Evolutionary conservation across 441 rosid genomes (phyloP).

Genomic region (Pelargonium fulgidum): DNA sequence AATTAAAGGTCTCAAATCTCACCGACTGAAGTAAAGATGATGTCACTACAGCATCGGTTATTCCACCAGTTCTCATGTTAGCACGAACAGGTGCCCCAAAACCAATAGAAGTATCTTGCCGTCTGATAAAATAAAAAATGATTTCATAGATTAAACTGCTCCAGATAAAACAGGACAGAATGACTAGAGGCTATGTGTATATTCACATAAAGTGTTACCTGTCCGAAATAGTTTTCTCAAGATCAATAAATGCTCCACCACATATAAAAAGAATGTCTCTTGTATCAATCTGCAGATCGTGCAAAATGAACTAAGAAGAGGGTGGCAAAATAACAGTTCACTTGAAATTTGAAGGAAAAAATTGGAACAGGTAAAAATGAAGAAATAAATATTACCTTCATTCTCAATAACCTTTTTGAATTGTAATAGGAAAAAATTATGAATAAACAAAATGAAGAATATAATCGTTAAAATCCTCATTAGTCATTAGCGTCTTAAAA

Average conservation of each 20-base stretch:
- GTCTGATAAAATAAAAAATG: conserved; percentile 41
- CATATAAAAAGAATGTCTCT: conserved; percentile 89
- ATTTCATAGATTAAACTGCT: conserved; percentile 18
- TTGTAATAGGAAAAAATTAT: too few relatives aligned
- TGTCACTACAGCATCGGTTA: conserved; percentile 56
- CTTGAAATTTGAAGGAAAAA: not conserved
- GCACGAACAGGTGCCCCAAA: conserved; percentile 98
- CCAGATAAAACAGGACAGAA: conserved; percentile 13
- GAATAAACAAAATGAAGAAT: too few relatives aligned
- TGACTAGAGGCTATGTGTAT: conserved; percentile 1
- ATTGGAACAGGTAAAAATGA: too few relatives aligned
- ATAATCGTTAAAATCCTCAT: too few relatives aligned
- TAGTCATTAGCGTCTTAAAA: too few relatives aligned
- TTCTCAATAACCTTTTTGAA: not conserved
- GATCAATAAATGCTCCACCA: conserved; percentile 94
- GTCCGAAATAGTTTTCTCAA: conserved; percentile 87
- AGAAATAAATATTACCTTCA: not conserved
- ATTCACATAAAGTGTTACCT: conserved; percentile 40
- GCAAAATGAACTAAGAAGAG: conserved; percentile 3
- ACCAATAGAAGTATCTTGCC: conserved; percentile 90
- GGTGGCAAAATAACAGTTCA: conserved; percentile 2
- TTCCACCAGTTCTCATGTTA: conserved; percentile 73
- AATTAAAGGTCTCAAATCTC: conserved; percentile 28
- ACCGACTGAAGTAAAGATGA: conserved; percentile 89
- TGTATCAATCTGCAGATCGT: conserved; percentile 64